Percentiles rank a stretch among this genome's conserved stretches.
phyloP scores from a whole-genome alignment of 176 grass and related monocot genomes.

The Saccharum officinarum region DNA sequence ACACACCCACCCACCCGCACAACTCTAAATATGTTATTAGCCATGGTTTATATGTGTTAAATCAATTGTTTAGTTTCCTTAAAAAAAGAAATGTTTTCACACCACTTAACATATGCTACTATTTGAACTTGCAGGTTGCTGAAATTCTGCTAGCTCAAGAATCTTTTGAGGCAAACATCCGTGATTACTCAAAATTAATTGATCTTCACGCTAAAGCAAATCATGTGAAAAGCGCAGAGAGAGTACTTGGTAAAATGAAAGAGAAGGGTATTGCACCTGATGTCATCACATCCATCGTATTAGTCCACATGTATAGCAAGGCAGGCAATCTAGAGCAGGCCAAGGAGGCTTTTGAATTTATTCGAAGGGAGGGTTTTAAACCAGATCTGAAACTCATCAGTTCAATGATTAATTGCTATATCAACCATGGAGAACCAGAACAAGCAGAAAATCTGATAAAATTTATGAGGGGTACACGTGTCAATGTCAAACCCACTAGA shows the following conservation, averaged over 20 bases:
- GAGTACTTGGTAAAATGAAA: slow-evolving; percentile 74
- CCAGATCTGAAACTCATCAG: slow-evolving; percentile 57
- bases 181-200: slow-evolving; percentile 83
- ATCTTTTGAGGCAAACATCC: slow-evolving; percentile 66
- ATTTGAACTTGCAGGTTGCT: slow-evolving; percentile 62
- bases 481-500: slow-evolving; percentile 41
- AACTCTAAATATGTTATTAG: not conserved
- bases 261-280: slow-evolving; percentile 67
- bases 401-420: slow-evolving; percentile 72
- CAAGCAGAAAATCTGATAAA: slow-evolving; percentile 44
- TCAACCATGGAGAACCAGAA: slow-evolving; percentile 48
- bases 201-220: slow-evolving; percentile 67
- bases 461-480: slow-evolving; percentile 20
- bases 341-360: slow-evolving; percentile 55
- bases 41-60: not conserved
- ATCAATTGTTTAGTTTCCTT: not conserved
- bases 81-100: not conserved
- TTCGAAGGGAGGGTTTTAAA: slow-evolving; percentile 57
- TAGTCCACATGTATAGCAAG: slow-evolving; percentile 82
- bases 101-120: slow-evolving; percentile 32
- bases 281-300: slow-evolving; percentile 55
- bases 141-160: slow-evolving; percentile 73
- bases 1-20: not conserved
- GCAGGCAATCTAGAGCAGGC: slow-evolving; percentile 66
- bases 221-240: slow-evolving; percentile 57